Percentiles rank a stretch among this genome's conserved stretches.
Conservation (phyloP, 2,329 filamentous ascomycete species). For the Aureobasidium vineae region DNA sequence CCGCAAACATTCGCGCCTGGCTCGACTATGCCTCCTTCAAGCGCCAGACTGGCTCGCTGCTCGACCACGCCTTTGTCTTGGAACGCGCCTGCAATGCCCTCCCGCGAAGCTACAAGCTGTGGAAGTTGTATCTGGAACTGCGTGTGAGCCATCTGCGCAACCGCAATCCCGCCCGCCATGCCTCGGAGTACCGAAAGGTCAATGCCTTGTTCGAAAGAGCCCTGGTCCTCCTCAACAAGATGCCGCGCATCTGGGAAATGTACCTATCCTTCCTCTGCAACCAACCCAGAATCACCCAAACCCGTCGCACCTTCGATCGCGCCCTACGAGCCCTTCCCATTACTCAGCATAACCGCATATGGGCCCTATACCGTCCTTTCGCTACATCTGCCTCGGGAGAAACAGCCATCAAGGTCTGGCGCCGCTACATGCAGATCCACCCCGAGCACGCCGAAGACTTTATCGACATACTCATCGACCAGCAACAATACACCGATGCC, state of each 20-base stretch:
- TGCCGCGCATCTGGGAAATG: constrained; percentile 98
- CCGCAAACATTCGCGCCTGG: constrained; percentile 88
- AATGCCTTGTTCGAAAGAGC: constrained; percentile 93
- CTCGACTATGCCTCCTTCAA: constrained; percentile 92
- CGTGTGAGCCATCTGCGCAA: constrained; percentile 65
- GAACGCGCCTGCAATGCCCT: constrained; percentile 88
- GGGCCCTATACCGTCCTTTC: constrained; percentile 87
- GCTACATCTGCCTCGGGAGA: constrained; percentile 86
- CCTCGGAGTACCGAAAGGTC: constrained; percentile 83
- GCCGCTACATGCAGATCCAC: constrained; percentile 94
- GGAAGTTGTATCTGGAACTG: constrained; percentile 94
- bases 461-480: constrained; percentile 80
- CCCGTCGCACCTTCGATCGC: constrained; percentile 84
- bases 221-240: constrained; percentile 92
- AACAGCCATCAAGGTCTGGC: constrained; percentile 91
- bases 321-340: constrained; percentile 87
- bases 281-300: constrained; percentile 87
- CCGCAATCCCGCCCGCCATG: constrained; percentile 77
- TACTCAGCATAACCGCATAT: constrained; percentile 93
- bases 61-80: constrained; percentile 84
- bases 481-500: constrained; percentile 84
- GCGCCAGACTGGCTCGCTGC: constrained; percentile 74
- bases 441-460: constrained; percentile 95
- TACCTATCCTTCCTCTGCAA: constrained; percentile 87
- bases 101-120: constrained; percentile 94